Evolutionary conservation across 768 basidiomycete species (phyloP), one percentile per base, ranked within the genome.

Genomic region (Suillus discolor): DNA sequence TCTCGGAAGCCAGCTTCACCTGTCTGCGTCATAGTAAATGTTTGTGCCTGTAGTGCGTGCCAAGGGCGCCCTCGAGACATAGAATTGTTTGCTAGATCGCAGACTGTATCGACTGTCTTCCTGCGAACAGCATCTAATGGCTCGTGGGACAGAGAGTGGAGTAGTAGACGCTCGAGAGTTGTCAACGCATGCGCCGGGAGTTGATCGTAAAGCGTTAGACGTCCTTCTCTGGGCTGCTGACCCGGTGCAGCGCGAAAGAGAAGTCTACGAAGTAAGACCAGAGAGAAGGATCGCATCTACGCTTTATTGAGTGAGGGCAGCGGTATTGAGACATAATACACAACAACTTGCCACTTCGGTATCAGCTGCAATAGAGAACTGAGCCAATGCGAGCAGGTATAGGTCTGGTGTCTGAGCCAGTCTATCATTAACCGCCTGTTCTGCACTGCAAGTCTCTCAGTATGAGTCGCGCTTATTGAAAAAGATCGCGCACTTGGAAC

Each of bases 231-330:
- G 39, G 69, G 70, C 20, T 71, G 79, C 57, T 69, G 77, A 41
- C 74, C 69, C 0, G 75, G 84, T 2, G 85, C 78, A 0, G 88
- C 71, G 8, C 92, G 86, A 75, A 94, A 94, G 38, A 93, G 85
- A 4, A 94, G 83, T 6, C 93, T 86, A 11, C 93, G 87, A 36
- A 93, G 84, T 38, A 94, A 85, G 12, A 94, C 92, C 36, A 93
- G 81, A 2, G 92, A 92, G 77, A 94, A 93, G 0, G 90, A 91
- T 36, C 92, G 88, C 92, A 94, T 94, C 91, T 93, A 66, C 38
- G 66, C 65, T 70, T 55, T 62, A 66, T 62, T 62, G 31, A 47
- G 28, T 39, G 67, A 71, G 65, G 69, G 67, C 53, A 39, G 20
- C 41, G 13, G 55, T 5, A 45, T 51, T 36, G 45, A 36, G 38